A percentile compares a stretch with the other conserved stretches of the same genome.
Evolutionary conservation across 768 basidiomycete species (phyloP).

Genomic region (Ramaria sp.): DNA sequence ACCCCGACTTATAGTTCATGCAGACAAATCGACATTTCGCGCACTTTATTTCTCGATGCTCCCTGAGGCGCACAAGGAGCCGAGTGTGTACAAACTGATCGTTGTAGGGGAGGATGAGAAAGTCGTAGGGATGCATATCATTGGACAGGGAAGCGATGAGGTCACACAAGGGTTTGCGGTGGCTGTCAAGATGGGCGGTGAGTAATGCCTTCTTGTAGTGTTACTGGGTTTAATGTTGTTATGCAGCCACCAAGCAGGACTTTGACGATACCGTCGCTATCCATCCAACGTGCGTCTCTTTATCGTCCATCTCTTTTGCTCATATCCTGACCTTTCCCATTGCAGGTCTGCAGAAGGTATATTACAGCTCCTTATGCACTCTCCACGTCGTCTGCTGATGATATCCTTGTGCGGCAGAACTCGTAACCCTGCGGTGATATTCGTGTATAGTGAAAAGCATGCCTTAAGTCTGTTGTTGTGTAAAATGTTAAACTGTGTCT

Average conservation of each 20-base stretch:
- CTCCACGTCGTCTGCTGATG: background rate
- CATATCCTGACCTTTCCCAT: background rate
- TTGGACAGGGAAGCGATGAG: conserved; percentile 90
- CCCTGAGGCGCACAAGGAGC: conserved; percentile 84
- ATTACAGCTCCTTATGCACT: background rate
- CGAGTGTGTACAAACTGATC: conserved; percentile 88
- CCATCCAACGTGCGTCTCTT: conserved; percentile 62
- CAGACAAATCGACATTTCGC: conserved; percentile 73
- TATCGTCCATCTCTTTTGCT: background rate
- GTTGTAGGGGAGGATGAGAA: conserved; percentile 82
- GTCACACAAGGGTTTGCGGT: conserved; percentile 92
- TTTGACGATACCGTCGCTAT: conserved; percentile 87
- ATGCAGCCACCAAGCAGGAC: conserved; percentile 59
- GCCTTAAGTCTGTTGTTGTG: too few relatives aligned
- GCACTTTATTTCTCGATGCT: conserved; percentile 91
- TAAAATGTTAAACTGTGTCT: background rate
- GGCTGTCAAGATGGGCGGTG: conserved; percentile 92
- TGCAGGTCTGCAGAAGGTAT: conserved; percentile 12
- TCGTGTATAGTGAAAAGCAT: too few relatives aligned
- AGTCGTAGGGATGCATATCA: conserved; percentile 91
- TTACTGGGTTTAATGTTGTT: background rate
- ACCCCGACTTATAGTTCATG: conserved; percentile 1
- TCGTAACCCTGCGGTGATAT: conserved; percentile 7
- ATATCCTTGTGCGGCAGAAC: background rate
- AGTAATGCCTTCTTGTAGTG: conserved; percentile 12